A percentile compares a stretch with the other conserved stretches of the same genome.
Evolutionary conservation across 2,329 filamentous ascomycete species (phyloP).

Genomic region (Aureobasidium musti): DNA sequence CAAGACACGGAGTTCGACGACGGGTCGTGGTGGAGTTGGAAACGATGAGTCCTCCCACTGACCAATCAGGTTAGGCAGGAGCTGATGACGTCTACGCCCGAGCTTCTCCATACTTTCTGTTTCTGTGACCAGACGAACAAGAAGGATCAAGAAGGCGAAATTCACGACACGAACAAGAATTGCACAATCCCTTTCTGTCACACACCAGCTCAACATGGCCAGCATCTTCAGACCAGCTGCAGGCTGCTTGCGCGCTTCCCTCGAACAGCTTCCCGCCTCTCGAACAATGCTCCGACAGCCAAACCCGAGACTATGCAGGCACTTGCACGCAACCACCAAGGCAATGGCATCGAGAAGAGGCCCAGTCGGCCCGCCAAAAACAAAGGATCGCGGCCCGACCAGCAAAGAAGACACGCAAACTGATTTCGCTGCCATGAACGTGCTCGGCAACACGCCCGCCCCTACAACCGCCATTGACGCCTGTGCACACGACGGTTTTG

Average conservation of each 20-base stretch:
- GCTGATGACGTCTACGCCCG: conserved; percentile 14
- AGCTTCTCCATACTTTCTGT: conserved; percentile 8
- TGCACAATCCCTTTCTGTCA: neutral
- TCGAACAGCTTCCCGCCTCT: conserved; percentile 11
- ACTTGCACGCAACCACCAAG: neutral
- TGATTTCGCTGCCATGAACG: conserved; percentile 75
- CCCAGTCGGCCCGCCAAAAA: conserved; percentile 43
- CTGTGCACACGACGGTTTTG: conserved; percentile 80
- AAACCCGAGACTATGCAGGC: conserved; percentile 16
- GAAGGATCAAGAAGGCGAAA: conserved; percentile 6
- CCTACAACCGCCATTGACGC: conserved; percentile 83
- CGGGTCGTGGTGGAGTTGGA: neutral
- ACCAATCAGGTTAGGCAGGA: neutral
- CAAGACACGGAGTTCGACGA: neutral
- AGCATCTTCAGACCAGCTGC: conserved; percentile 3
- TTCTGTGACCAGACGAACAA: neutral
- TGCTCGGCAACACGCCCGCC: conserved; percentile 71
- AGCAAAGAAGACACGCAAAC: conserved; percentile 65
- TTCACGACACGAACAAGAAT: neutral
- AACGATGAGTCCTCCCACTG: no score
- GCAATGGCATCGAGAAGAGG: conserved; percentile 5
- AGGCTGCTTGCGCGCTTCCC: neutral
- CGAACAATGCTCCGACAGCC: conserved; percentile 3
- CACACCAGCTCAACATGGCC: conserved; percentile 2
- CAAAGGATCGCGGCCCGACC: conserved; percentile 61